Base-by-base conservation (phyloP, 176 grass and related monocot genomes). In the Zoysia japonica region DNA sequence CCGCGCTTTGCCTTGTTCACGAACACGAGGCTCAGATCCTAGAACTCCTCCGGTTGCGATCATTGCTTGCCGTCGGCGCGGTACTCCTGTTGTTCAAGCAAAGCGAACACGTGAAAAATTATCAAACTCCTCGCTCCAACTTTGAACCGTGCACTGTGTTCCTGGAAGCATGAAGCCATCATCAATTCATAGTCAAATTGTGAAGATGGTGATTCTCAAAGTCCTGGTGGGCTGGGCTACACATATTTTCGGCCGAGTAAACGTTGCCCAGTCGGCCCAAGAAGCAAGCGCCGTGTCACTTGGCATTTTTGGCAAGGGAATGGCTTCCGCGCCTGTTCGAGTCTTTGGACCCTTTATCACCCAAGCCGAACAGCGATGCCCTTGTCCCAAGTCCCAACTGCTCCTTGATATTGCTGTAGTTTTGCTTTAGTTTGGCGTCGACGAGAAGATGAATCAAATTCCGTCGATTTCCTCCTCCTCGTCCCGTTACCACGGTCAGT, bases 1-100 rank as follows among this genome's bases (percentile, higher is more conserved):
- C 66, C 0, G 81, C 45, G 3, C 28, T 28, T 28, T 28, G 88
- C 78, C 86, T 90, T 91, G 81, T 97, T 91, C 3, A 16, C 83
- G 42, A 97, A 9, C 43, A 91, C 87, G 5, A 87, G 17, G 55
- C 65, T 91, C 74, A 89, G n/a, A 5, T 42, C 40, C 64, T 39
- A 71, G 84, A 97, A 93, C 60, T 61, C 59, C 59, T 10, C 20
- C 59, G 59, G 2, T 8, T 19, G 4, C 4, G 36, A 36, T 9
- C 59, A 11, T 36, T 35, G 35, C 20, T 28, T 61, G 59, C 9
- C 59, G 8, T 9, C 9, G 0, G 0, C 14, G 1, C 12, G 3
- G 71, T 57, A 89, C 2, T 17, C 2, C 93, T 97, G 28, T 28
- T 28, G 28, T 28, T 28, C 28, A 28, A 28, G 28, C 28, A 28